phyloP scores from a whole-genome alignment of 768 basidiomycete species.

The Trametes sanguinea region DNA sequence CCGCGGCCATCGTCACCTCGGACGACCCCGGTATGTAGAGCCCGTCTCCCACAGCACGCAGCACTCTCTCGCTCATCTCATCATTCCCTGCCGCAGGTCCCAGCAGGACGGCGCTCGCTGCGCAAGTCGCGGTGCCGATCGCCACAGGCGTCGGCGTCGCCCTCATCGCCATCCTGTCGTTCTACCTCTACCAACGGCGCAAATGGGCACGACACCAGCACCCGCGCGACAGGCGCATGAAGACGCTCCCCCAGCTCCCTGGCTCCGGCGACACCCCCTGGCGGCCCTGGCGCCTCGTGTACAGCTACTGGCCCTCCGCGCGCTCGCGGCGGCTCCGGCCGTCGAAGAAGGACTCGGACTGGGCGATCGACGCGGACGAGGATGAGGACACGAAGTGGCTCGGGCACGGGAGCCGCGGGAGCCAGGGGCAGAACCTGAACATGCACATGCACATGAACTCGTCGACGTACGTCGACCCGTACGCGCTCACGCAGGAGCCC shows the following conservation, averaged over 20 bases:
- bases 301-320: background rate
- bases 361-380: slow-evolving; percentile 18
- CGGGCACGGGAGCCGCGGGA: background rate
- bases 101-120: background rate
- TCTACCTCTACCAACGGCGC: slow-evolving; percentile 8
- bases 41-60: background rate
- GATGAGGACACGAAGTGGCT: slow-evolving; percentile 1
- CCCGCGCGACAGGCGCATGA: background rate
- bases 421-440: background rate
- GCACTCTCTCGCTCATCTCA: background rate
- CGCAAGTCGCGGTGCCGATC: slow-evolving; percentile 14
- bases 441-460: background rate
- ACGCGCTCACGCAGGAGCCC: background rate
- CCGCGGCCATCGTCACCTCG: background rate
- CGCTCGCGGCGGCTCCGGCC: slow-evolving; percentile 10
- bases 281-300: slow-evolving; percentile 3
- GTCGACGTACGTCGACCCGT: slow-evolving; percentile 3
- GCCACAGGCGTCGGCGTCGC: slow-evolving; percentile 5
- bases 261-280: background rate
- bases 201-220: background rate
- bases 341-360: slow-evolving; percentile 14
- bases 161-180: background rate
- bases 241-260: background rate
- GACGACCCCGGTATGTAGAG: background rate
- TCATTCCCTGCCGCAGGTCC: background rate